Evolutionary conservation across 1,284 basidiomycete species (phyloP).

Genomic region (Mycena citricolor): DNA sequence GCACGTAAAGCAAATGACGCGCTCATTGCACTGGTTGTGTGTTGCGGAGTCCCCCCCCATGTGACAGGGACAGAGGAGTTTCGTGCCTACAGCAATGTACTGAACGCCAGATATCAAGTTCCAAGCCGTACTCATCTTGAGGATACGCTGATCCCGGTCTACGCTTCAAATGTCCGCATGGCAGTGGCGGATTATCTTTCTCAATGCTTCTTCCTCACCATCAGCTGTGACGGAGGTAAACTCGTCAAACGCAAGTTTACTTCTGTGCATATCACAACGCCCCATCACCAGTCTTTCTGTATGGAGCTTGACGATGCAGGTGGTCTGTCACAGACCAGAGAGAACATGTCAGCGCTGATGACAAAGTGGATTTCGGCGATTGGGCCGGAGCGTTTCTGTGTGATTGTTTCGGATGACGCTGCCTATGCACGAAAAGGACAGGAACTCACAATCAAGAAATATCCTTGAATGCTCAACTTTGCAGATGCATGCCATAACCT

Average conservation of each 20-base stretch:
- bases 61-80: conserved; percentile 14
- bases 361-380: conserved; percentile 15
- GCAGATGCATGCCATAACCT: conserved; percentile 25
- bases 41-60: background rate
- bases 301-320: conserved; percentile 23
- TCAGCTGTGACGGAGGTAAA: conserved; percentile 26
- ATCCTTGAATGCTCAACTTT: conserved; percentile 22
- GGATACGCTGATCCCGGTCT: conserved; percentile 21
- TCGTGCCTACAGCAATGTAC: conserved; percentile 7
- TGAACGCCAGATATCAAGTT: conserved; percentile 17
- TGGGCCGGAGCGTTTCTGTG: conserved; percentile 10
- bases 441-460: conserved; percentile 4
- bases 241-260: conserved; percentile 22
- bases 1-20: background rate
- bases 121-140: conserved; percentile 11
- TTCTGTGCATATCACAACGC: conserved; percentile 22
- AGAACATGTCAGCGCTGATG: conserved; percentile 13
- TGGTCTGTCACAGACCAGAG: conserved; percentile 20
- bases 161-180: conserved; percentile 20
- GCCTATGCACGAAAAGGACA: conserved; percentile 10
- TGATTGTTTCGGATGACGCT: conserved; percentile 13
- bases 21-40: conserved; percentile 1
- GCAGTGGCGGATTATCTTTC: conserved; percentile 18
- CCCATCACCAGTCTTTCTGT: conserved; percentile 19
- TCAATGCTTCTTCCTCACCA: conserved; percentile 15